Conservation (phyloP, 352 stramenopile species). For the Vaucheria bursata region DNA sequence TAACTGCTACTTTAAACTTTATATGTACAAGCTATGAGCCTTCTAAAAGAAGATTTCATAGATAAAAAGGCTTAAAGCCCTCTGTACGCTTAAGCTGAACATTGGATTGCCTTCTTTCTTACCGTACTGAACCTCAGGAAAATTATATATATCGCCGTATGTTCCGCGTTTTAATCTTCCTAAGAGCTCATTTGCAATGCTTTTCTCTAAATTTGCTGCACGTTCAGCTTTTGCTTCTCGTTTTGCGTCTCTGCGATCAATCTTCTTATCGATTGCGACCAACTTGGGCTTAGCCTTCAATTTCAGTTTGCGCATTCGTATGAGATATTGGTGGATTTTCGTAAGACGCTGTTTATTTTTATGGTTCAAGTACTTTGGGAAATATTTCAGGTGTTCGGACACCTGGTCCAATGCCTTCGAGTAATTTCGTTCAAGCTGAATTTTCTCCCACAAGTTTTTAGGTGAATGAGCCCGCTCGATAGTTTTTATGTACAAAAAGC, state of each 20-base stretch:
- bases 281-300: constrained; percentile 86
- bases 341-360: constrained; percentile 97
- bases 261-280: constrained; percentile 83
- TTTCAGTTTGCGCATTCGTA: constrained; percentile 94
- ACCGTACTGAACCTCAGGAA: constrained; percentile 71
- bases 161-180: constrained; percentile 91
- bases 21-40: no score
- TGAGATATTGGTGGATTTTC: constrained; percentile 98
- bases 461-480: constrained; percentile 95
- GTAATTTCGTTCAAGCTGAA: constrained; percentile 94
- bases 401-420: constrained; percentile 84
- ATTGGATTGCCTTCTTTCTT: constrained; percentile 9
- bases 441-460: constrained; percentile 96
- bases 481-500: constrained; percentile 94
- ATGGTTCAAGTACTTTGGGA: constrained; percentile 93
- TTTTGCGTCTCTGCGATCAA: constrained; percentile 85
- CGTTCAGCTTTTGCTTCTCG: constrained; percentile 91
- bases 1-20: no score
- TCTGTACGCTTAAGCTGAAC: no score
- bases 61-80: no score
- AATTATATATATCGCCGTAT: constrained; percentile 99
- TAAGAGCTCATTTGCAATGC: constrained; percentile 95
- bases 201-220: constrained; percentile 82
- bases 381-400: constrained; percentile 92
- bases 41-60: no score